Conservation (phyloP, 2,329 filamentous ascomycete species). For the Xylaria sp. region DNA sequence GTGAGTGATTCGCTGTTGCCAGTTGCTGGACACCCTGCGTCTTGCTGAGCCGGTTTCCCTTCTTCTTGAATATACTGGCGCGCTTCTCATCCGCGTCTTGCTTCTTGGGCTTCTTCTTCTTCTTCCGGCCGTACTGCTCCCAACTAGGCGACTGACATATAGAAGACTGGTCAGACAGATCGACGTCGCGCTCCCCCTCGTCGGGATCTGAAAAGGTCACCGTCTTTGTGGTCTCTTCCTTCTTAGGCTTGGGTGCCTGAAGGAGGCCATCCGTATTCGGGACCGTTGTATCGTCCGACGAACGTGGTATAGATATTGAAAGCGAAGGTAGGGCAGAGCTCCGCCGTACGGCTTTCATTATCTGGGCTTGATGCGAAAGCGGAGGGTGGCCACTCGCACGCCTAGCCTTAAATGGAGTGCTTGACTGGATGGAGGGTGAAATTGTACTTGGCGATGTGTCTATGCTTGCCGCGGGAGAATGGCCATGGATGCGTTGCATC, state of each 20-base stretch:
- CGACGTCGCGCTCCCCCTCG: slow-evolving; percentile 35
- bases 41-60: slow-evolving; percentile 44
- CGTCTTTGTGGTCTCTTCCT: slow-evolving; percentile 41
- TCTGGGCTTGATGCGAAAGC: slow-evolving; percentile 38
- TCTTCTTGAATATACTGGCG: slow-evolving; percentile 43
- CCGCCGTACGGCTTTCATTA: slow-evolving; percentile 39
- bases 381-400: slow-evolving; percentile 37
- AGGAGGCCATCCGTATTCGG: slow-evolving; percentile 23
- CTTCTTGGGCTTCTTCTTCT: slow-evolving; percentile 53
- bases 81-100: slow-evolving; percentile 46
- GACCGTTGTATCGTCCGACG: slow-evolving; percentile 26
- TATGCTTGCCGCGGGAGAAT: slow-evolving; percentile 31
- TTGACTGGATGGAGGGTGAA: slow-evolving; percentile 33
- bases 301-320: slow-evolving; percentile 38
- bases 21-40: slow-evolving; percentile 32
- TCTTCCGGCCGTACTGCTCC: slow-evolving; percentile 59
- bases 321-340: slow-evolving; percentile 37
- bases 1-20: slow-evolving; percentile 29
- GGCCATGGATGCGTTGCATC: slow-evolving; percentile 43
- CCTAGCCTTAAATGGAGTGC: slow-evolving; percentile 36
- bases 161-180: slow-evolving; percentile 49
- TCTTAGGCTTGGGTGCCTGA: slow-evolving; percentile 22
- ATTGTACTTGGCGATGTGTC: slow-evolving; percentile 33
- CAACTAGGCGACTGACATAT: slow-evolving; percentile 66
- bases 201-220: slow-evolving; percentile 44